phyloP scores from a whole-genome alignment of 2,329 filamentous ascomycete species.

The Sporothrix pseudoabietina region DNA sequence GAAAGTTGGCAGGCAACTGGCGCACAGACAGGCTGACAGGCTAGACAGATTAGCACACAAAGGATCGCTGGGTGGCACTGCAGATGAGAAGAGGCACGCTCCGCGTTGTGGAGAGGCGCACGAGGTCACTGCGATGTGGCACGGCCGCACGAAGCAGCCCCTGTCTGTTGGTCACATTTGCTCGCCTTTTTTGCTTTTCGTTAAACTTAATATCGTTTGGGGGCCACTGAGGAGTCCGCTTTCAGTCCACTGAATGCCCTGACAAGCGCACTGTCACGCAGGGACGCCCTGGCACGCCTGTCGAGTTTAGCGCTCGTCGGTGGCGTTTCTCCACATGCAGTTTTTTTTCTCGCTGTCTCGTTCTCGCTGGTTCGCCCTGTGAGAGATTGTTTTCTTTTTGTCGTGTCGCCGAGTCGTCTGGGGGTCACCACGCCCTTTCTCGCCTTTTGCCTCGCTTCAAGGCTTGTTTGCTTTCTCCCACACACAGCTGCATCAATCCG shows the following conservation, averaged over 20 bases:
- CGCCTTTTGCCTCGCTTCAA: background rate
- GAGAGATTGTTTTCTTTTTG: background rate
- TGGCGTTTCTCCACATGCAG: background rate
- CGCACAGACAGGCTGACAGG: background rate
- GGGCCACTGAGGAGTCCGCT: background rate
- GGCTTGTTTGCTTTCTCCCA: background rate
- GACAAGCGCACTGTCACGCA: background rate
- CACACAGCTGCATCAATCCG: background rate
- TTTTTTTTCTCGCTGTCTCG: background rate
- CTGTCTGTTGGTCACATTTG: background rate
- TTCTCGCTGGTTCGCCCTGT: background rate
- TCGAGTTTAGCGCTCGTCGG: slow-evolving; percentile 2
- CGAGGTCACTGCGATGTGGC: slow-evolving; percentile 3
- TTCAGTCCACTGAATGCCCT: background rate
- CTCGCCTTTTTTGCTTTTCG: too few relatives aligned
- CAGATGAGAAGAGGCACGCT: background rate
- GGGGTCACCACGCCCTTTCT: background rate
- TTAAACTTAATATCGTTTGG: background rate
- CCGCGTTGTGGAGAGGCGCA: background rate
- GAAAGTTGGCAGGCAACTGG: background rate
- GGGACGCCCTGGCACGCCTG: background rate
- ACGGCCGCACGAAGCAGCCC: background rate
- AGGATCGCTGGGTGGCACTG: slow-evolving; percentile 18
- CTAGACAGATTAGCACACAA: slow-evolving; percentile 5
- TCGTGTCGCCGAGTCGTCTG: slow-evolving; percentile 6